Evolutionary conservation across 2,329 filamentous ascomycete species (phyloP).

Genomic region (Stromatinia cepivora): DNA sequence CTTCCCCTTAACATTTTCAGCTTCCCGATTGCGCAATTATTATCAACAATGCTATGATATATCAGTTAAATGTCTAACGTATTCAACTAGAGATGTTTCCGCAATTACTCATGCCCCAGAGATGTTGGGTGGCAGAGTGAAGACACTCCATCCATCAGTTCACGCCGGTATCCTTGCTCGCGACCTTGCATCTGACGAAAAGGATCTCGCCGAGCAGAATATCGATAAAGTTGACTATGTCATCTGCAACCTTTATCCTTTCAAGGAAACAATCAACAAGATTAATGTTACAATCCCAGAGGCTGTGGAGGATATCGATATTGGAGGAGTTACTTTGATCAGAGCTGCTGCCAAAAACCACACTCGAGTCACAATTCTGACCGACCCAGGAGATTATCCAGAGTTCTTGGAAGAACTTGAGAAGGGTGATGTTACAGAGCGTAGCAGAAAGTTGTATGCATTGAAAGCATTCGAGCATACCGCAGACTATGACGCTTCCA

Average conservation of each 20-base stretch:
- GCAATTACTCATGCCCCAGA: constrained; percentile 96
- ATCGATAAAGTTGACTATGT: constrained; percentile 95
- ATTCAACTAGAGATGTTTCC: constrained; percentile 76
- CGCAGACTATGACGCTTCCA: constrained; percentile 92
- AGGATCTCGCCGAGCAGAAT: constrained; percentile 92
- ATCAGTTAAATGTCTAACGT: background rate
- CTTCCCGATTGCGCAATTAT: background rate
- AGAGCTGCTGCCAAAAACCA: constrained; percentile 98
- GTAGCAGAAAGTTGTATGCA: constrained; percentile 83
- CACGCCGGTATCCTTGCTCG: constrained; percentile 84
- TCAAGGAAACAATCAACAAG: constrained; percentile 97
- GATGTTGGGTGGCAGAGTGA: constrained; percentile 89
- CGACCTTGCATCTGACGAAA: constrained; percentile 91
- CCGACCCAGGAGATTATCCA: constrained; percentile 89
- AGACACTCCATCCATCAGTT: constrained; percentile 92
- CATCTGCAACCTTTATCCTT: constrained; percentile 98
- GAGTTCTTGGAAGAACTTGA: constrained; percentile 91
- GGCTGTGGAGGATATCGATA: constrained; percentile 98
- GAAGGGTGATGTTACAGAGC: constrained; percentile 80
- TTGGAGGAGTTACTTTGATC: constrained; percentile 94
- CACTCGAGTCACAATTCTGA: constrained; percentile 90
- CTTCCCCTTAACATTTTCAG: constrained; percentile 39
- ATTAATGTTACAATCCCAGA: constrained; percentile 95
- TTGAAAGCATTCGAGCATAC: constrained; percentile 99
- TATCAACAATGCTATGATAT: background rate